Evolutionary conservation across 2,329 filamentous ascomycete genomes (phyloP).

Genomic region (Diaporthe sp.): DNA sequence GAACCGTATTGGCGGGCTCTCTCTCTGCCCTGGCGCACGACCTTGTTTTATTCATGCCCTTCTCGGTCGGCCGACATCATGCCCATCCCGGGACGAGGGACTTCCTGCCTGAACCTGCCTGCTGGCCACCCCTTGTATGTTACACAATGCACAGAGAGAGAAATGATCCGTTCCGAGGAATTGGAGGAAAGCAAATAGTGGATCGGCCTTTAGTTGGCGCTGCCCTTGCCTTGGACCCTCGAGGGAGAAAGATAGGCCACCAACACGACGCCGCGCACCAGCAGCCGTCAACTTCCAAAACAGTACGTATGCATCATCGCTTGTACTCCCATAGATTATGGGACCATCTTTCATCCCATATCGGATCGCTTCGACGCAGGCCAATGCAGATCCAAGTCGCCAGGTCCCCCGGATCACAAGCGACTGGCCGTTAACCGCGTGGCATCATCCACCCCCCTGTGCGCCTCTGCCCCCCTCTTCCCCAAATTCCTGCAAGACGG

Average conservation of each 20-base stretch:
- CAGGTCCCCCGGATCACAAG: constrained; percentile 21
- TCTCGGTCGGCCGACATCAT: not conserved
- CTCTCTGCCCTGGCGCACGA: not conserved
- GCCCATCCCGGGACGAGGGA: not conserved
- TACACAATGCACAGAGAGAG: not conserved
- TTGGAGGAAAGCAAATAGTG: not conserved
- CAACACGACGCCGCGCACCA: not conserved
- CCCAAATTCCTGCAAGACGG: not conserved
- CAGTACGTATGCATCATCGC: not conserved
- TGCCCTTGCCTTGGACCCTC: not conserved
- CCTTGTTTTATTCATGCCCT: constrained; percentile 5
- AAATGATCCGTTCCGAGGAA: not conserved
- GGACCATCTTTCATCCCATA: constrained; percentile 8
- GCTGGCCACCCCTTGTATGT: constrained; percentile 10
- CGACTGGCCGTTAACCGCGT: constrained; percentile 23
- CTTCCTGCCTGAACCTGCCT: constrained; percentile 17
- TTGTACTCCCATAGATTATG: not conserved
- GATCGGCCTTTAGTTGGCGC: not conserved
- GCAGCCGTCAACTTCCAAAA: not conserved
- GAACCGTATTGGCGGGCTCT: constrained; percentile 9
- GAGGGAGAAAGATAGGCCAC: not conserved
- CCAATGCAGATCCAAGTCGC: constrained; percentile 4
- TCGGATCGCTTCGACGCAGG: constrained; percentile 26
- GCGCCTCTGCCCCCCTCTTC: not conserved
- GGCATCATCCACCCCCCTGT: not conserved